These are phyloP conservation scores for Cercospora nicotianae DNA, from an alignment of 2,329 filamentous ascomycete genomes.

Conservation along the genomic window DNA sequence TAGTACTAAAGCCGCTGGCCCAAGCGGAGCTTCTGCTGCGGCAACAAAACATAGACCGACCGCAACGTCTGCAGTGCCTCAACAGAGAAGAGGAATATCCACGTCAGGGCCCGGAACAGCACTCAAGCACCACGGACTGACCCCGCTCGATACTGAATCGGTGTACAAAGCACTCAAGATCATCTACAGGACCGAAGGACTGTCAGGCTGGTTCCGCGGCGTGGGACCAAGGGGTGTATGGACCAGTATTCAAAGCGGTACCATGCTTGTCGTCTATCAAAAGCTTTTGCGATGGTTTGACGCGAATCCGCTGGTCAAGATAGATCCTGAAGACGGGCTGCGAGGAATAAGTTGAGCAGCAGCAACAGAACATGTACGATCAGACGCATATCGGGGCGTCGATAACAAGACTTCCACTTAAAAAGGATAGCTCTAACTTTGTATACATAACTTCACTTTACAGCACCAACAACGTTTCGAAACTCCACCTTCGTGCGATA, in stretches of 20 bases:
- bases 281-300: constrained; percentile 78
- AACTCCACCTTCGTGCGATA: neutral
- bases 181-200: constrained; percentile 86
- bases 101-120: constrained; percentile 87
- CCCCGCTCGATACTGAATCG: constrained; percentile 83
- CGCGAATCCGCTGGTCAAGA: constrained; percentile 44
- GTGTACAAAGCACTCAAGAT: constrained; percentile 79
- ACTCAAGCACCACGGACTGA: constrained; percentile 73
- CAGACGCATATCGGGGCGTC: constrained; percentile 1
- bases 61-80: constrained; percentile 6
- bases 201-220: constrained; percentile 89
- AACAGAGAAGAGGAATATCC: constrained; percentile 61
- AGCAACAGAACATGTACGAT: constrained; percentile 7
- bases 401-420: neutral
- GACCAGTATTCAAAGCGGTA: constrained; percentile 96
- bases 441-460: constrained; percentile 7
- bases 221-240: constrained; percentile 91
- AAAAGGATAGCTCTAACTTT: constrained; percentile 5
- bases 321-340: constrained; percentile 30
- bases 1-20: constrained; percentile 7
- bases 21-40: constrained; percentile 13
- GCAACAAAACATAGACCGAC: constrained; percentile 22
- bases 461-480: neutral
- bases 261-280: constrained; percentile 96
- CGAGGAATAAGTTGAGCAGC: constrained; percentile 21